Evolutionary conservation across 2,329 filamentous ascomycete species (phyloP), one percentile per base, ranked within the genome.

Genomic region (Aureobasidium musti): DNA sequence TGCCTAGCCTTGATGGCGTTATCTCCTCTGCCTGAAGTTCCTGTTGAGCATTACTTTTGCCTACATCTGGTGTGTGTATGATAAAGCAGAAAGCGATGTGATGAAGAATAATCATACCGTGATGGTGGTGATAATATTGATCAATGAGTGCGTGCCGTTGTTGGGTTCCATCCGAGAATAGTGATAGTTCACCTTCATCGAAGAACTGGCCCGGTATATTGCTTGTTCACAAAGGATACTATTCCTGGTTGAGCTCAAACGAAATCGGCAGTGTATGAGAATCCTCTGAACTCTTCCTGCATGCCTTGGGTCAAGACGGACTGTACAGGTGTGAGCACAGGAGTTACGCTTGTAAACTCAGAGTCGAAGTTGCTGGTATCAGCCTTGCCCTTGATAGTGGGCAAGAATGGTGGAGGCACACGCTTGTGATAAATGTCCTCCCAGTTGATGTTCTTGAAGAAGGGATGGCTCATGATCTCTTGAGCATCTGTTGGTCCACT

Each of bases 301-400:
- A 98, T 98, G 50, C 92, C 92, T 83, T 98, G 95, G 33, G 94
- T 96, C 70, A 99, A 85, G 52, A 99, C 95, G 79, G 92, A 96
- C 80, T 98, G 93, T 65, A 99, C 95, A 61, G 95, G 95, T 35
- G 95, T 99, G 72, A 99, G 84, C 67, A 99, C 95, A 1, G 95
- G 95, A 49, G 95, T 99, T 65, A 99, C 95, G 75, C 94, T 98
- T 1, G 95, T 99, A 77, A 99, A 99, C 77, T 99, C 95, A 54
- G 91, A 92, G 77, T 99, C 95, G 78, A 99, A 99, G 81, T 99
- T 99, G 84, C 93, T 97, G n/a, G 95, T 99, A 81, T 99, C 95
- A 50, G 95, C 97, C 10, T 93, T 86, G 76, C 86, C 96, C 80
- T 90, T 95, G 74, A 99, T 96, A 43, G 87, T 87, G 21, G 95